Percentiles rank a stretch among this genome's conserved stretches.
Evolutionary conservation across 768 basidiomycete species (phyloP).

Genomic region (Multifurca ochricompacta): DNA sequence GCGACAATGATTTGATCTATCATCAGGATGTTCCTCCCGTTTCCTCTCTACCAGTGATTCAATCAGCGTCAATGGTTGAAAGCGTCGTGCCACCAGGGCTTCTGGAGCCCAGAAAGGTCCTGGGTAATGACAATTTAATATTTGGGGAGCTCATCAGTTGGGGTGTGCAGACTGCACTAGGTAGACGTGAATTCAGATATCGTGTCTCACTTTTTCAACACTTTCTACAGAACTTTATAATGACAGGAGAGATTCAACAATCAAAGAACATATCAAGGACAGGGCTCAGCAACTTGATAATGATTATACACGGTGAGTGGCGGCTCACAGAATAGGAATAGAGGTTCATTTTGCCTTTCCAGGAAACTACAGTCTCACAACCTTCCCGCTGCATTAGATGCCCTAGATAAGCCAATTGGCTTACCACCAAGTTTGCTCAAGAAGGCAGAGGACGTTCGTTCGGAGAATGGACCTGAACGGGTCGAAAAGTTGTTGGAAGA

Average conservation of each 20-base stretch:
- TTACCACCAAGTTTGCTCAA: slow-evolving; percentile 81
- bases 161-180: slow-evolving; percentile 85
- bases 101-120: slow-evolving; percentile 44
- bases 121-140: slow-evolving; percentile 49
- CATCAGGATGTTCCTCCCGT: slow-evolving; percentile 77
- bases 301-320: slow-evolving; percentile 44
- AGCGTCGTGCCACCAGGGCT: slow-evolving; percentile 49
- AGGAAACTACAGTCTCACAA: slow-evolving; percentile 66
- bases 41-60: slow-evolving; percentile 57
- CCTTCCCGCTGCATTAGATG: slow-evolving; percentile 81
- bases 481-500: slow-evolving; percentile 69
- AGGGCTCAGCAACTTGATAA: slow-evolving; percentile 57
- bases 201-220: background rate
- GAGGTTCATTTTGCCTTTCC: background rate
- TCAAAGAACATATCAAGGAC: slow-evolving; percentile 60
- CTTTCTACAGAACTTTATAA: slow-evolving; percentile 66
- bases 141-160: slow-evolving; percentile 75
- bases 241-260: slow-evolving; percentile 63
- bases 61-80: slow-evolving; percentile 59
- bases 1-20: slow-evolving; percentile 95
- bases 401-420: slow-evolving; percentile 77
- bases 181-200: slow-evolving; percentile 36
- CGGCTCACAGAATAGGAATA: background rate
- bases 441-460: slow-evolving; percentile 78
- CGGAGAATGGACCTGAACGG: slow-evolving; percentile 64